Evolutionary conservation across 805 yeast genomes (phyloP).

Genomic region (Candida chauliodis): DNA sequence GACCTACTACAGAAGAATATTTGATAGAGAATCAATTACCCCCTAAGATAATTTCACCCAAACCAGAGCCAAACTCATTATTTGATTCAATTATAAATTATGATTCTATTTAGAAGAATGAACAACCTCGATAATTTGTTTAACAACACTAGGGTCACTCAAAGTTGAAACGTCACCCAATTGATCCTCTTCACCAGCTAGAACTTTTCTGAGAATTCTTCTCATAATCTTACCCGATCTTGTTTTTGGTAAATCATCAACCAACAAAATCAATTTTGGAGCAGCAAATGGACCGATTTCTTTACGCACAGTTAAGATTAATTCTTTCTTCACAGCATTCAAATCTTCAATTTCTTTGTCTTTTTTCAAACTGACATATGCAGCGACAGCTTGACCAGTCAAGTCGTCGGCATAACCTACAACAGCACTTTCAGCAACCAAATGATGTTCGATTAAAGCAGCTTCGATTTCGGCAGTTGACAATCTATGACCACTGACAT

Average conservation of each 20-base stretch:
- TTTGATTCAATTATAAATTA: constrained; percentile 30
- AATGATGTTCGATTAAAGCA: constrained; percentile 72
- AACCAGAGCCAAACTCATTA: constrained; percentile 68
- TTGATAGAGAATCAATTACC: constrained; percentile 47
- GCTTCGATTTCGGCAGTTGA: constrained; percentile 99
- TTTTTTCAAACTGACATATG: constrained; percentile 81
- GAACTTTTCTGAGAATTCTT: constrained; percentile 90
- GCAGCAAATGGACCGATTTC: constrained; percentile 95
- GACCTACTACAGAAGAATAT: constrained; percentile 83
- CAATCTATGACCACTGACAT: constrained; percentile 95
- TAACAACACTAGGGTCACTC: constrained; percentile 82
- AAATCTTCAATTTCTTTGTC: constrained; percentile 41
- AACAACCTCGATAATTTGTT: constrained; percentile 68
- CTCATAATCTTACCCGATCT: constrained; percentile 99
- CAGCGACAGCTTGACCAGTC: constrained; percentile 97
- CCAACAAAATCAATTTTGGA: constrained; percentile 80
- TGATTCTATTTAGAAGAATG: constrained; percentile 8
- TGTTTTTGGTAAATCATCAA: constrained; percentile 94
- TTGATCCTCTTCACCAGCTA: constrained; percentile 87
- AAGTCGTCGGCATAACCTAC: constrained; percentile 92
- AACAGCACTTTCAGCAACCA: constrained; percentile 94
- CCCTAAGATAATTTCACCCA: constrained; percentile 62
- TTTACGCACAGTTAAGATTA: constrained; percentile 84
- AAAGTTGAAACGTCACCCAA: constrained; percentile 90
- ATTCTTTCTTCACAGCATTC: constrained; percentile 64